These are phyloP conservation scores for Niveomyces coronatus DNA, from an alignment of 2,329 filamentous ascomycete species.

Conservation along the genomic window DNA sequence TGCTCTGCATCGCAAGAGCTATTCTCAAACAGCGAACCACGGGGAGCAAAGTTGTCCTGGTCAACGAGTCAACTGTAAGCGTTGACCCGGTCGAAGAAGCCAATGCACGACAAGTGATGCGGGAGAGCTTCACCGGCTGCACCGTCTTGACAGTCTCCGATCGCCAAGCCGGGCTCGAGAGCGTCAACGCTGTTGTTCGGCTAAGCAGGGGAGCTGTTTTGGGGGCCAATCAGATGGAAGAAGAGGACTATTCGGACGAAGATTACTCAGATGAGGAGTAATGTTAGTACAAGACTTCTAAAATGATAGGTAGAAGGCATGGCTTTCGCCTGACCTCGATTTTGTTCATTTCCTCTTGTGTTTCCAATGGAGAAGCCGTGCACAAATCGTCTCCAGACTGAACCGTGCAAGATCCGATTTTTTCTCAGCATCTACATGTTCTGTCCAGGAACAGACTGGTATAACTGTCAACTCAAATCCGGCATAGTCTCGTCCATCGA, in stretches of 20 bases:
- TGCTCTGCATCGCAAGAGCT: not conserved
- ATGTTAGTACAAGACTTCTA: too few species aligned
- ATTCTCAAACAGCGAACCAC: constrained; percentile 12
- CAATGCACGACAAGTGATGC: not conserved
- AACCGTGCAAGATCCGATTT: too few species aligned
- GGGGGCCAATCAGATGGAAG: constrained; percentile 1
- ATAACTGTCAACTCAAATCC: too few species aligned
- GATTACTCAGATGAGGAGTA: too few species aligned
- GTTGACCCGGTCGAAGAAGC: not conserved
- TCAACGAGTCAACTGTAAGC: not conserved
- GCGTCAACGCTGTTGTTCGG: constrained; percentile 2
- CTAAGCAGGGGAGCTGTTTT: not conserved
- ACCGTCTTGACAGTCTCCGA: not conserved
- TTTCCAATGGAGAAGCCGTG: too few species aligned
- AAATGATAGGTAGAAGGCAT: too few species aligned
- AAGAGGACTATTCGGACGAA: not conserved
- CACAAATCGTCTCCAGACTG: too few species aligned
- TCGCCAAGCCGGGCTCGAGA: not conserved
- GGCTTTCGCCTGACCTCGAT: too few species aligned
- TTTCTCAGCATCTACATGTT: too few species aligned
- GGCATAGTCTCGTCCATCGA: too few species aligned
- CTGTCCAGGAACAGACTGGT: too few species aligned
- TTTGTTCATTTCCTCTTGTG: too few species aligned
- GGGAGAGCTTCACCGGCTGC: not conserved
- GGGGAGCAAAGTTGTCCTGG: not conserved